Base-by-base conservation (phyloP, 768 basidiomycete genomes). In the Cubamyces sp. region DNA sequence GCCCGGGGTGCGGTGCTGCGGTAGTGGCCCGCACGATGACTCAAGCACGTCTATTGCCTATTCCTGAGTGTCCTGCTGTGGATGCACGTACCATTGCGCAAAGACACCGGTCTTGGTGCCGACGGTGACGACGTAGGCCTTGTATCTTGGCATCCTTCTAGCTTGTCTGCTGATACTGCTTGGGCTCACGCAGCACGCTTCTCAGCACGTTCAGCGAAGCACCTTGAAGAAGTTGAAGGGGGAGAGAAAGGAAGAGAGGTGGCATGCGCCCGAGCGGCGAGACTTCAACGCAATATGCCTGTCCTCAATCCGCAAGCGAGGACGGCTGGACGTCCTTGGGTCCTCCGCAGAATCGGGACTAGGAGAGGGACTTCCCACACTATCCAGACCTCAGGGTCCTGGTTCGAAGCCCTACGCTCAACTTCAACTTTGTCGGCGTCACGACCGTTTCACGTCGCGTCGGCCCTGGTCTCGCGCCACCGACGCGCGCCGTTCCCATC, bases 101-200 rank as follows among this genome's bases (percentile, higher is more conserved):
- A 68, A 73, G 7, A 73, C 64, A 16, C 71, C 71, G 14, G 62
- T 66, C 58, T 61, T 47, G 4, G 43, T 69, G 26, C 70, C 71
- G 3, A 64, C 64, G 8, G 58, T 64, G 39, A 71, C 69, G 37
- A 66, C 59, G 41, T 73, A 70, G 23, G 66, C 68, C 12, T 54
- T 45, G 23, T 54, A 48, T 37, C 55, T 62, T 14, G 47, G 41
- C 61, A 65, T 58, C 48, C 9, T 50, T 26, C n/a, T 21, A n/a
- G n/a, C 19, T 11, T 26, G 45, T 19, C 39, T 23, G 5, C 16
- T 25, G 23, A 12, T 39, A 16, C n/a, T 26, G n/a, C 57, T 21
- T 21, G 14, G 21, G 19, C 54, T 21, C 47, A 16, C 12, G 19
- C 5, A n/a, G 5, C 21, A 21, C n/a, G n/a, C 21, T 19, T 42